A percentile compares a stretch with the other conserved stretches of the same genome.
Evolutionary conservation across 257 asterid species (phyloP).

Genomic region (Jasminum sambac): DNA sequence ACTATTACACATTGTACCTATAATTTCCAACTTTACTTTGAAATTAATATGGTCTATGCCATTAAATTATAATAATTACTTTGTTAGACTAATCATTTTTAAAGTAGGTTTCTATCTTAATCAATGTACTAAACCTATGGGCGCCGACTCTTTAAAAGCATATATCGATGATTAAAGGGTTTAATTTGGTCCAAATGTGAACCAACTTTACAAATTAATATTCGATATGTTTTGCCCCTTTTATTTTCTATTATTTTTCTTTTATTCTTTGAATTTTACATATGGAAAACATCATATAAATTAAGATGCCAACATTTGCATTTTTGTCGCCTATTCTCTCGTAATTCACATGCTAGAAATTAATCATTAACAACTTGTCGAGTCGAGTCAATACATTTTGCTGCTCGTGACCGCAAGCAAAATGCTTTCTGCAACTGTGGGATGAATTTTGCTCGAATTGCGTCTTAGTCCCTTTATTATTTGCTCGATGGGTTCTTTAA

Average conservation of each 20-base stretch:
- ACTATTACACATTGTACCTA: background rate
- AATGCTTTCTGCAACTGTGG: no score
- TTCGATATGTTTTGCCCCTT: background rate
- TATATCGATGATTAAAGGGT: constrained; percentile 19
- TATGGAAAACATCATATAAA: background rate
- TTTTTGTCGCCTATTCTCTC: background rate
- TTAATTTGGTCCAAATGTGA: constrained; percentile 3
- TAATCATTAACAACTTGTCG: background rate
- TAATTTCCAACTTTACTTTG: background rate
- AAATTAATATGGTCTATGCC: background rate
- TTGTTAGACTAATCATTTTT: background rate
- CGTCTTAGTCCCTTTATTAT: no score
- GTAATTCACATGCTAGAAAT: background rate
- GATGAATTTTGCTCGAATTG: no score
- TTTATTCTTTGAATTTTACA: background rate
- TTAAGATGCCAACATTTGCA: background rate
- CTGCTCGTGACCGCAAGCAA: no score
- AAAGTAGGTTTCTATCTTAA: background rate
- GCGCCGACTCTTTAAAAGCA: constrained; percentile 18
- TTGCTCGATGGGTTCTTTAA: no score
- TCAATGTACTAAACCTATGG: constrained; percentile 4
- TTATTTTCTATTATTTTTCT: background rate
- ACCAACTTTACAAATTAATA: background rate
- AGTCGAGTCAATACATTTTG: no score
- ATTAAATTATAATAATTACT: background rate